Evolutionary conservation across 2,329 filamentous ascomycete species (phyloP).

Genomic region (Neonectria coccinea): DNA sequence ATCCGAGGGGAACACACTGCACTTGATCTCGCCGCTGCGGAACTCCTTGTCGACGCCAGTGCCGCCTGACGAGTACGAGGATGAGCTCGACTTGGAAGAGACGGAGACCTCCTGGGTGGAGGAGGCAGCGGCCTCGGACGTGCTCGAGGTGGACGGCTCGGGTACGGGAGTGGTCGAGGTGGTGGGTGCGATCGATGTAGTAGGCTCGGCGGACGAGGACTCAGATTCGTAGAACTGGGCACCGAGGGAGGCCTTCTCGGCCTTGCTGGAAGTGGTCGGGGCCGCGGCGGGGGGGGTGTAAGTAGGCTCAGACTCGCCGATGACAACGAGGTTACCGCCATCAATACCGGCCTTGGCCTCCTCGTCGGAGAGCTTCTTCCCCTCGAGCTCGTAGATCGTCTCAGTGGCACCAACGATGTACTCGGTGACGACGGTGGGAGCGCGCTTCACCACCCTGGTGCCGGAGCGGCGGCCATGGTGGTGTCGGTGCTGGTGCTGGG

Average conservation of each 20-base stretch:
- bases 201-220: conserved; percentile 50
- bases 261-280: conserved; percentile 48
- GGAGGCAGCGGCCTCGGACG: conserved; percentile 35
- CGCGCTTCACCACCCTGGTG: conserved; percentile 61
- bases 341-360: conserved; percentile 79
- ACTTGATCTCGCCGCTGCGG: conserved; percentile 78
- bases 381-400: conserved; percentile 79
- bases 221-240: conserved; percentile 66
- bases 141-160: conserved; percentile 20
- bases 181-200: conserved; percentile 28
- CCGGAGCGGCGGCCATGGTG: conserved; percentile 68
- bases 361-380: conserved; percentile 67
- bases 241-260: conserved; percentile 51
- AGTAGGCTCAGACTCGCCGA: conserved; percentile 68
- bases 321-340: conserved; percentile 75
- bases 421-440: conserved; percentile 60
- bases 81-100: conserved; percentile 40
- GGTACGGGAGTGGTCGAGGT: conserved; percentile 20
- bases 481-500: conserved; percentile 72
- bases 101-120: conserved; percentile 38
- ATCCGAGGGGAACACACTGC: conserved; percentile 78
- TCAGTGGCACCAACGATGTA: conserved; percentile 71
- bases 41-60: conserved; percentile 76
- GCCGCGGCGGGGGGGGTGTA: conserved; percentile 58
- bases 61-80: conserved; percentile 41